Evolutionary conservation across 163 green algal genomes (phyloP).

Genomic region (Volvox carteri): DNA sequence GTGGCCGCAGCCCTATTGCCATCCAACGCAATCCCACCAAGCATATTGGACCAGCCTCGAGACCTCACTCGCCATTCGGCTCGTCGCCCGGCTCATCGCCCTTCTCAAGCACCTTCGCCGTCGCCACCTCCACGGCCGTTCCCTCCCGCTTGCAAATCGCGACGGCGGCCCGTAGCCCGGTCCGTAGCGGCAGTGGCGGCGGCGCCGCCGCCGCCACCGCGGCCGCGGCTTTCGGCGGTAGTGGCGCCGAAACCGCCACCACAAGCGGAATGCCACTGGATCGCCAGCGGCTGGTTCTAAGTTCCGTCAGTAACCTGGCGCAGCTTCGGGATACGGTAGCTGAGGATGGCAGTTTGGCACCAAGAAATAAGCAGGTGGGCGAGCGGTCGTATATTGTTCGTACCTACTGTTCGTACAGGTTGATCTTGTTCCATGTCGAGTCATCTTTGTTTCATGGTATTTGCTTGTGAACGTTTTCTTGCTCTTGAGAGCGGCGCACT

Average conservation of each 20-base stretch:
- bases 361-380: conserved; percentile 22
- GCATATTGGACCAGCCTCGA: background rate
- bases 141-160: background rate
- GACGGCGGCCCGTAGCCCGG: background rate
- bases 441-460: too few relatives aligned
- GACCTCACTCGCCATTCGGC: background rate
- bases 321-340: conserved; percentile 38
- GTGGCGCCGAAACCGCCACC: background rate
- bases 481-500: too few relatives aligned
- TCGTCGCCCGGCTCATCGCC: background rate
- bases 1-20: conserved; percentile 5
- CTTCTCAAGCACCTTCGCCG: background rate
- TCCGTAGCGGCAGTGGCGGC: background rate
- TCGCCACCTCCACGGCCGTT: background rate
- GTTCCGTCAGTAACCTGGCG: conserved; percentile 21
- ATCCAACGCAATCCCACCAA: conserved; percentile 38
- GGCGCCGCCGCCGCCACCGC: background rate
- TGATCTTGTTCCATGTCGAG: too few relatives aligned
- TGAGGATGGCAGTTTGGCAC: background rate
- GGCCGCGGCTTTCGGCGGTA: too few relatives aligned
- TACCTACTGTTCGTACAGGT: too few relatives aligned
- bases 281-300: background rate
- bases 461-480: too few relatives aligned
- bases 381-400: too few relatives aligned
- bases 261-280: background rate